phyloP scores from a whole-genome alignment of 2,329 filamentous ascomycete genomes.

The Calonectria montana region DNA sequence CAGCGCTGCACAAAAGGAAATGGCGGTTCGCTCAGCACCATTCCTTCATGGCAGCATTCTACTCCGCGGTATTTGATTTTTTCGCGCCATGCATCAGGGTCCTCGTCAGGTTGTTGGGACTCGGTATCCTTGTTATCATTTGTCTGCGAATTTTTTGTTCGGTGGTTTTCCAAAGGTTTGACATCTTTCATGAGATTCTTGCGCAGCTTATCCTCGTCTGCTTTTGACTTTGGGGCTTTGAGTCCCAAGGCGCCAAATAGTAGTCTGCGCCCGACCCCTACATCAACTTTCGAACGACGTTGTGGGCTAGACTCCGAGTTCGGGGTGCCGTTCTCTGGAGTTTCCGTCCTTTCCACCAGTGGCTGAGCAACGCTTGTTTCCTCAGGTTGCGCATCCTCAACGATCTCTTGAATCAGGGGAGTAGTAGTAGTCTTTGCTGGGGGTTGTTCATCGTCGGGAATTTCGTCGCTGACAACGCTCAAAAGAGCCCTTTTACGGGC shows the following conservation, averaged over 20 bases:
- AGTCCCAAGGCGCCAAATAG: conserved; percentile 80
- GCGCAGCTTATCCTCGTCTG: conserved; percentile 73
- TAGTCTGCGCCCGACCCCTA: conserved; percentile 74
- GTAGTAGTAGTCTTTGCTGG: not conserved
- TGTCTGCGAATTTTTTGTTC: conserved; percentile 40
- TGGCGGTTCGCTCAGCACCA: conserved; percentile 79
- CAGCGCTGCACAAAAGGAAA: conserved; percentile 93
- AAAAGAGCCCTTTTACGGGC: conserved; percentile 57
- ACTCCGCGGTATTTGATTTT: conserved; percentile 82
- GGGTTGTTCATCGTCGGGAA: conserved; percentile 2
- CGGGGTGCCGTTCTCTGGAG: conserved; percentile 5
- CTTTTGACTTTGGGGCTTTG: conserved; percentile 74
- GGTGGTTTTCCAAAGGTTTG: conserved; percentile 52
- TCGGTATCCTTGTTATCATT: conserved; percentile 20
- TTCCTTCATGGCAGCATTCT: conserved; percentile 80
- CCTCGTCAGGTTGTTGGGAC: conserved; percentile 45
- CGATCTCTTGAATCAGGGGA: conserved; percentile 8
- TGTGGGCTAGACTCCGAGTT: conserved; percentile 24
- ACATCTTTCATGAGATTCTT: conserved; percentile 68
- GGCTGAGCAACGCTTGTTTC: not conserved
- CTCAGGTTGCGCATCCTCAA: conserved; percentile 13
- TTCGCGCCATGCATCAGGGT: conserved; percentile 76
- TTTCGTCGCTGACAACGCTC: conserved; percentile 39
- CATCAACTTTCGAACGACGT: conserved; percentile 47
- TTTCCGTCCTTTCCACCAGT: not conserved